phyloP scores from a whole-genome alignment of 768 basidiomycete genomes.

The Lactarius quietus region DNA sequence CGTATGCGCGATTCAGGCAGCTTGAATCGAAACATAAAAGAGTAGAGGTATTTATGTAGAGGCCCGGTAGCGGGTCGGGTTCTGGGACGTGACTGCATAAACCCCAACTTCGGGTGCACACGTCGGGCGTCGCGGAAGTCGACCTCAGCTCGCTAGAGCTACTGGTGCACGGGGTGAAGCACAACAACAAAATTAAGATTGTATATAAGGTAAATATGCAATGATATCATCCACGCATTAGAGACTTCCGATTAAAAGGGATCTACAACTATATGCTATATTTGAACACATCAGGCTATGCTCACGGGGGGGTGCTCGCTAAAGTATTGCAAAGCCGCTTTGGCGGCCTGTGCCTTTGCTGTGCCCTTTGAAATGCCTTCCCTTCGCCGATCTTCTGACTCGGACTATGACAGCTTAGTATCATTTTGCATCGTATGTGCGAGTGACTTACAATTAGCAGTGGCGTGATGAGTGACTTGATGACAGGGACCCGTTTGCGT shows the following conservation, averaged over 20 bases:
- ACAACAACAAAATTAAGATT: not conserved
- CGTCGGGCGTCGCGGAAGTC: too few relatives aligned
- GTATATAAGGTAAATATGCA: not conserved
- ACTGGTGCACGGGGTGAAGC: not conserved
- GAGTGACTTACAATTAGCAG: slow-evolving; percentile 10
- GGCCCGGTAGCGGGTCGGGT: too few relatives aligned
- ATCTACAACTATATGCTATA: not conserved
- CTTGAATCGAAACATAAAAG: too few relatives aligned
- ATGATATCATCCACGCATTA: not conserved
- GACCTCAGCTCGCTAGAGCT: too few relatives aligned
- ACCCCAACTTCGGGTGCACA: too few relatives aligned
- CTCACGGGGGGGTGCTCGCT: not conserved
- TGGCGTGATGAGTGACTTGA: not conserved
- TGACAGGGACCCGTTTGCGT: not conserved
- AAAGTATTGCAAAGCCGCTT: not conserved
- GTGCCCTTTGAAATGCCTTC: not conserved
- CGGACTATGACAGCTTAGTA: slow-evolving; percentile 5
- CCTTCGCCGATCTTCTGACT: not conserved
- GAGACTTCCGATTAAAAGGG: not conserved
- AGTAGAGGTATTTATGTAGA: too few relatives aligned
- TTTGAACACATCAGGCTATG: not conserved
- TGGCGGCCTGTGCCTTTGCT: not conserved
- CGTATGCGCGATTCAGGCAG: too few relatives aligned
- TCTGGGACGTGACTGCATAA: too few relatives aligned
- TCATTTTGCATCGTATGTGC: not conserved